Evolutionary conservation across 1,284 basidiomycete species (phyloP), one percentile per base, ranked within the genome.

Genomic region (Ganoderma lucidum): DNA sequence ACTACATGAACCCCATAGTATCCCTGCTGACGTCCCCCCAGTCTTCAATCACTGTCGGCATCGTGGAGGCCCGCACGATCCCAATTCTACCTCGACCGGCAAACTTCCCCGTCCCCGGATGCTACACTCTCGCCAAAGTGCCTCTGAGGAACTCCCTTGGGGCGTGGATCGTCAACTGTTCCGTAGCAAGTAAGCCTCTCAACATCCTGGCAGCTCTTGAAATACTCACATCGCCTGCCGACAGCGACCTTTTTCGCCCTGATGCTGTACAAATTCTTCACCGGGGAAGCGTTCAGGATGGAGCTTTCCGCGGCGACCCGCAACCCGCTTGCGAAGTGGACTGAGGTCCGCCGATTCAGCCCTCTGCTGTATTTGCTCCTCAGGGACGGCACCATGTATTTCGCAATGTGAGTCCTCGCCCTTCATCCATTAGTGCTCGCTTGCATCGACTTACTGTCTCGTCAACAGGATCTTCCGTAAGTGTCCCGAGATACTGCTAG

Each of bases 251-350:
- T 39, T 14, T 59, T 67, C 53, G 15, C 10, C 3, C 39, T 67
- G 17, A 67, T 67, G 66, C 45, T 67, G 1, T 63, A 62, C 61
- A 62, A 56, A 19, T 67, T 62, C 61, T 45, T 67, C 66, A 67
- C 66, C 2, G 62, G 66, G 53, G 61, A 67, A 41, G 45, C 51
- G 23, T 67, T 67, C 53, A 62, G 42, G 53, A 32, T 63, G 32
- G 66, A 63, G 41, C 41, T 67, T 6, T 63, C 61, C 6, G 62
- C 32, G 17, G 66, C 58, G 5, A 48, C 44, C 8, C 23, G 39
- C n/a, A 67, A 58, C 51, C 53, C 61, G 30, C 51, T 67, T 6
- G 51, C 66, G 12, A 62, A 63, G 32, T 67, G 60, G 60, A 63
- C 56, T 8, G 66, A 67, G 53, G 10, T 67, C 6, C 66, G 61